A percentile compares a stretch with the other conserved stretches of the same genome.
phyloP scores from a whole-genome alignment of 768 basidiomycete species.

The Thelephora aurantiotincta region DNA sequence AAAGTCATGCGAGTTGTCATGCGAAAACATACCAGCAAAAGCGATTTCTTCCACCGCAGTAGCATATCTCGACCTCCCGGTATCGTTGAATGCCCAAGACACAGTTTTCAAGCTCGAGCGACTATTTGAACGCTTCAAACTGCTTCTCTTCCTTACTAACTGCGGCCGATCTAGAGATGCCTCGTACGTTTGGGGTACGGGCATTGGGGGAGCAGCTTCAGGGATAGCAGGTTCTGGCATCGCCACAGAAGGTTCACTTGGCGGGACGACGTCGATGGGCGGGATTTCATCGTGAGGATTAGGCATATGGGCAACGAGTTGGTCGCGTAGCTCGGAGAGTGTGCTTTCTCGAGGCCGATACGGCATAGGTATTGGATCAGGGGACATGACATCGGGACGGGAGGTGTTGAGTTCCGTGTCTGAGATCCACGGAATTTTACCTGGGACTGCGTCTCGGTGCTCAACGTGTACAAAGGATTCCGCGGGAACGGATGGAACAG shows the following conservation, averaged over 20 bases:
- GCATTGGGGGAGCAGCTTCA: conserved; percentile 15
- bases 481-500: not conserved
- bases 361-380: conserved; percentile 31
- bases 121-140: not conserved
- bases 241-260: not conserved
- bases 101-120: not conserved
- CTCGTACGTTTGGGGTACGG: not conserved
- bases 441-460: conserved; percentile 13
- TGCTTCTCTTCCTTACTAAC: conserved; percentile 3
- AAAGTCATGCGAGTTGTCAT: conserved; percentile 17
- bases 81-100: not conserved
- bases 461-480: not conserved
- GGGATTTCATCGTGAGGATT: not conserved
- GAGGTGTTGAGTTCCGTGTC: not conserved
- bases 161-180: not conserved
- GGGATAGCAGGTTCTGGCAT: not conserved
- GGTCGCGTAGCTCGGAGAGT: conserved; percentile 1
- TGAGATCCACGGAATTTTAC: not conserved
- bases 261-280: not conserved
- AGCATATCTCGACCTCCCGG: not conserved
- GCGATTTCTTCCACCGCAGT: not conserved
- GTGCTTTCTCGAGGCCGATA: conserved; percentile 19
- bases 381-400: conserved; percentile 20
- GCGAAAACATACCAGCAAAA: conserved; percentile 13
- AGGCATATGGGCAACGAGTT: conserved; percentile 6